phyloP scores from a whole-genome alignment of 1,284 basidiomycete species.

The Trametes hirsuta region DNA sequence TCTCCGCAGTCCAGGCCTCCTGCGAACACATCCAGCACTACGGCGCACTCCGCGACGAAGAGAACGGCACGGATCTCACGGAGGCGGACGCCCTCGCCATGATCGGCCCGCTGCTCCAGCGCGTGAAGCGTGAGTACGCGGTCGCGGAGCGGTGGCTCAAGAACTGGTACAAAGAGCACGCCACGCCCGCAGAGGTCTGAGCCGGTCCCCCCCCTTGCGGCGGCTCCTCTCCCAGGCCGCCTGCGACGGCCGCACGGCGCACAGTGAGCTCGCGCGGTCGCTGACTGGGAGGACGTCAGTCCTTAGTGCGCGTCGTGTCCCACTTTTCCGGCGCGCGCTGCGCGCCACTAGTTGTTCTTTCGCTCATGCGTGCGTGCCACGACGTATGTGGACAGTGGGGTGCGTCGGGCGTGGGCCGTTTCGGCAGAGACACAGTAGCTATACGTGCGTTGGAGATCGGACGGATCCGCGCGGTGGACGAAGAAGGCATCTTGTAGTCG shows the following conservation, averaged over 20 bases:
- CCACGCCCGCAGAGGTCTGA: slow-evolving; percentile 16
- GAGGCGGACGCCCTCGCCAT: slow-evolving; percentile 63
- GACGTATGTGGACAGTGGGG: background rate
- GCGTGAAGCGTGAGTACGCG: slow-evolving; percentile 60
- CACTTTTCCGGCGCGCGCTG: too few relatives aligned
- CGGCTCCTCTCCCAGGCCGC: background rate
- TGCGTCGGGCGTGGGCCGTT: background rate
- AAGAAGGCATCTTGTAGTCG: slow-evolving; percentile 7
- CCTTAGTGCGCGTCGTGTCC: background rate
- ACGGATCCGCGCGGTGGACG: slow-evolving; percentile 8
- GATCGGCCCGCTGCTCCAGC: slow-evolving; percentile 57
- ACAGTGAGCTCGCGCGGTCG: slow-evolving; percentile 4
- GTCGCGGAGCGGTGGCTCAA: slow-evolving; percentile 59
- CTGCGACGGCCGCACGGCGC: background rate
- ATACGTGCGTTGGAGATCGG: slow-evolving; percentile 1
- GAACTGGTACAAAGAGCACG: slow-evolving; percentile 44
- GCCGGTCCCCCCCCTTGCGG: background rate
- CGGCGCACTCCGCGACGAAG: slow-evolving; percentile 64
- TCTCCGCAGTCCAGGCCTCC: slow-evolving; percentile 76
- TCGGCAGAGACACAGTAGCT: background rate
- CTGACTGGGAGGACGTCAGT: background rate
- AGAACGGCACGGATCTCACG: slow-evolving; percentile 48
- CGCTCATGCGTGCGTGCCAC: background rate
- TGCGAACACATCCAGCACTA: slow-evolving; percentile 93
- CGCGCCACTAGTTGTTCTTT: background rate